Evolutionary conservation across 2,329 filamentous ascomycete species (phyloP).

Genomic region (Monosporascus sp.): DNA sequence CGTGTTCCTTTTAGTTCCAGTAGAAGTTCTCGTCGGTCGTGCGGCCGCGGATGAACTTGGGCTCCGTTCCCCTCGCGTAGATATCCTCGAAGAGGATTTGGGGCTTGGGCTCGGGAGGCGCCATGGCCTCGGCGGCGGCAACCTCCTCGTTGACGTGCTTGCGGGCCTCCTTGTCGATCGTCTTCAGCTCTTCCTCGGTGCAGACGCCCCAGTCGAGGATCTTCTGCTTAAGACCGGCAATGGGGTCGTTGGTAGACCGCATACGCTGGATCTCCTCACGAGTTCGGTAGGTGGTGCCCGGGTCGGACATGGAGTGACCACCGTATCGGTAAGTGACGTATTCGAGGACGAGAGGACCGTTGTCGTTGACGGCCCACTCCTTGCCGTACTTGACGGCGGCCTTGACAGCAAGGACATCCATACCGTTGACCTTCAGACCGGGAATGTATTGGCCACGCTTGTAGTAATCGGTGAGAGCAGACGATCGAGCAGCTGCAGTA

Average conservation of each 20-base stretch:
- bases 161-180: conserved; percentile 89
- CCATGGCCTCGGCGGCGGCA: conserved; percentile 83
- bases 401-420: conserved; percentile 98
- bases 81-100: conserved; percentile 95
- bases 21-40: conserved; percentile 93
- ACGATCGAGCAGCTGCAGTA: conserved; percentile 88
- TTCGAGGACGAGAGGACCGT: conserved; percentile 93
- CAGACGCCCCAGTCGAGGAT: conserved; percentile 92
- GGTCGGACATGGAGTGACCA: conserved; percentile 99
- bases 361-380: conserved; percentile 74
- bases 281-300: conserved; percentile 97
- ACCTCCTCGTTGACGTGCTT: conserved; percentile 84
- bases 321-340: conserved; percentile 99
- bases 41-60: conserved; percentile 79
- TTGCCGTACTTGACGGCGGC: conserved; percentile 92
- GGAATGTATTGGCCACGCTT: conserved; percentile 99
- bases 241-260: conserved; percentile 97
- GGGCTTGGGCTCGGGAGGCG: conserved; percentile 67
- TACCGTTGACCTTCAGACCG: conserved; percentile 98
- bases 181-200: conserved; percentile 92
- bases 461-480: conserved; percentile 98
- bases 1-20: conserved; percentile 51
- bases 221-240: conserved; percentile 96
- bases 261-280: conserved; percentile 99
- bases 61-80: conserved; percentile 85